Evolutionary conservation across 2,329 filamentous ascomycete species (phyloP), one percentile per base, ranked within the genome.

Genomic region (Zopfia rhizophila): DNA sequence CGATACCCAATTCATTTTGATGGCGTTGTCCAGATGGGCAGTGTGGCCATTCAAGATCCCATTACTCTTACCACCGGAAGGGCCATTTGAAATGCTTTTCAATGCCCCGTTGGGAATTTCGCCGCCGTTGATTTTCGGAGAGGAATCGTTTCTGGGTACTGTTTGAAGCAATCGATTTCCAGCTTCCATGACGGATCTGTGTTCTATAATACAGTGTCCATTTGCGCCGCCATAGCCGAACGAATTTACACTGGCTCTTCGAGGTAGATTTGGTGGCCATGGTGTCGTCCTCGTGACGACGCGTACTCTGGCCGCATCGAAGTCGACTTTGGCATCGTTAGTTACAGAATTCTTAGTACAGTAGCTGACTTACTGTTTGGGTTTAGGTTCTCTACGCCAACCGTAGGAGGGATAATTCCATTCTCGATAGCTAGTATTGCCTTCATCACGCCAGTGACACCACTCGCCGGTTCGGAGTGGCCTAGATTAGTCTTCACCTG

Each of bases 391-490:
- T 56, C 36, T 32, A 58, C 52, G 10, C 39, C 46, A 5, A 55
- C 14, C 18, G 69, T 58, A 5, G 52, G 49, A 3, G 70, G 68
- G 6, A 73, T 56, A 1, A 41, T 52, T 3, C 51, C 53, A 41
- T 74, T 48, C 47, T 74, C 61, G 10, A 79, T 50, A 1, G 70
- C 62, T 27, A 75, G 44, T 1, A 63, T 57, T 10, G 66, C 62
- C 18, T 69, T 72, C 7, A 73, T 42, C n/a, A 74, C 22, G 17
- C 68, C 61, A 6, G 63, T 63, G 1, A 73, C 40, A 12, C 69
- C 70, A n/a, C 65, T 63, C 3, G 66, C 64, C 11, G 66, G 68
- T 56, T 74, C 68, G 2, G 63, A 63, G 43, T 75, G 72, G 7
- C 72, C 72, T 31, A 75, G 58, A 35, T 74, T 70, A 67, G 56